phyloP scores from a whole-genome alignment of 192 early-diverging fungal species.

The Linderina pennispora region DNA sequence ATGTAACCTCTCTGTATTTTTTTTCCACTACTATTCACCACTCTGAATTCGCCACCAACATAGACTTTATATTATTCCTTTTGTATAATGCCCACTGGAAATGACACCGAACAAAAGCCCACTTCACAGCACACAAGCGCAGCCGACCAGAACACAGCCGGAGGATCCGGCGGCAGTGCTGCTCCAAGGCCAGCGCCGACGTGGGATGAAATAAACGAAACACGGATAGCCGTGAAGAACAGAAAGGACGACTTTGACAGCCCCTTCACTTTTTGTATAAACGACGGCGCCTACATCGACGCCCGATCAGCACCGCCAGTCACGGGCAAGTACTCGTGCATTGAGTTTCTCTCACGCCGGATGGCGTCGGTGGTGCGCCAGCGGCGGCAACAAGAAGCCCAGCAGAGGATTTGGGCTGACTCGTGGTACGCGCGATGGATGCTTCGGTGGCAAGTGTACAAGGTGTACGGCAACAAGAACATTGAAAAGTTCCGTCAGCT shows the following conservation, averaged over 20 bases:
- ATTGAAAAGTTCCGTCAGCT: neutral
- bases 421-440: slow-evolving; percentile 15
- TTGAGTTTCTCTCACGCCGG: slow-evolving; percentile 5
- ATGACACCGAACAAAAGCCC: no score
- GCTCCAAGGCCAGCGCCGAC: no score
- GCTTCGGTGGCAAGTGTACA: slow-evolving; percentile 3
- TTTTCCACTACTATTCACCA: no score
- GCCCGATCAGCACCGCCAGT: neutral
- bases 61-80: no score
- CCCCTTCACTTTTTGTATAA: neutral
- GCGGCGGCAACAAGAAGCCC: neutral
- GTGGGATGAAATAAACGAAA: neutral
- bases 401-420: slow-evolving; percentile 8
- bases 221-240: neutral
- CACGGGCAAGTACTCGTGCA: slow-evolving; percentile 1
- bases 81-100: no score
- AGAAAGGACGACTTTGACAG: no score
- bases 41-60: no score
- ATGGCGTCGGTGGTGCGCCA: slow-evolving; percentile 6
- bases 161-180: no score
- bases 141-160: neutral
- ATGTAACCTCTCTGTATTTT: no score
- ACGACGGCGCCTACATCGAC: neutral
- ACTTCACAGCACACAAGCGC: no score
- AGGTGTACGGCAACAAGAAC: slow-evolving; percentile 6